Base-by-base conservation (phyloP, 2,329 filamentous ascomycete species). In the Triangularia setosa region DNA sequence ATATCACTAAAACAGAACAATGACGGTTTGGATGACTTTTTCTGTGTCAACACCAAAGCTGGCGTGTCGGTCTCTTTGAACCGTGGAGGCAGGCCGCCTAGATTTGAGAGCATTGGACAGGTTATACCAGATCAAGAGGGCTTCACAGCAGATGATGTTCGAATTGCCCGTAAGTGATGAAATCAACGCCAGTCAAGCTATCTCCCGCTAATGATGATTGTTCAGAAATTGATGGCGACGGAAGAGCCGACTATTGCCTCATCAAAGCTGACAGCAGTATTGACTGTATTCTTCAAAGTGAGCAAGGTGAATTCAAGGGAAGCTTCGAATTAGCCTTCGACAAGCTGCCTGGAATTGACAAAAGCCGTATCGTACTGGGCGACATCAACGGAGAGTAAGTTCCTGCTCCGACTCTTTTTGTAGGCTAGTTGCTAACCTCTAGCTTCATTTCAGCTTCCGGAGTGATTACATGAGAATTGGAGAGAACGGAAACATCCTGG, bases 391-490 rank as follows among this genome's bases (percentile, higher is more conserved):
- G 65, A 28, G 65, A 67, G 64, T 61, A 60, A 44, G 64, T 66
- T 18, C 30, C 56, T n/a, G 3, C 21, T 23, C 5, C 4, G 16
- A 21, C 3, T 52, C 44, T 52, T n/a, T n/a, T n/a, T n/a, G n/a
- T n/a, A n/a, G n/a, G n/a, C n/a, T n/a, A n/a, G n/a, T n/a, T 23
- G 9, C 44, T 58, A 27, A 56, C 52, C 4, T 25, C 7, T n/a
- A 11, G 3, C 24, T 9, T 8, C 25, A 1, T n/a, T 18, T 8
- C 24, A 69, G 73, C 5, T 69, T 64, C 62, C 59, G 63, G 16
- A 27, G 67, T 8, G 73, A 73, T 33, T 73, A 66, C 67, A 53
- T 73, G 12, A 72, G 67, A 67, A 60, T 73, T 7, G 61, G 56
- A 16, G 61, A 66, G 3, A 58, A 55, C 4, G 72, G 72, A 14